Percentiles rank a stretch among this genome's conserved stretches.
phyloP scores from a whole-genome alignment of 805 yeast species.

The Phaffomyces antillensis region DNA sequence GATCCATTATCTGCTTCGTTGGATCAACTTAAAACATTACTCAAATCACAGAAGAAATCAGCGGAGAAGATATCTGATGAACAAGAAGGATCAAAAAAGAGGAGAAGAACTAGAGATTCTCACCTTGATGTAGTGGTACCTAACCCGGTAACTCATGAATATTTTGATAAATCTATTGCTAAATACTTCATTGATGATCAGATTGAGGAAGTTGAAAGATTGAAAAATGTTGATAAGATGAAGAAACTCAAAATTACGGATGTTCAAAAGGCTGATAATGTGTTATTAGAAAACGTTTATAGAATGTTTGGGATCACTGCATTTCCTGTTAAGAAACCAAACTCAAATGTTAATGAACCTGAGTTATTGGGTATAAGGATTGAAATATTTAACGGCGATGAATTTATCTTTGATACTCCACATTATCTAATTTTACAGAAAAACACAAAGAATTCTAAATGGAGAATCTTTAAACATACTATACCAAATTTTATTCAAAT shows the following conservation, averaged over 20 bases:
- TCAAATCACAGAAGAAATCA: conserved; percentile 3
- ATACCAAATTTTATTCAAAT: conserved; percentile 25
- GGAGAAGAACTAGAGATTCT: conserved; percentile 7
- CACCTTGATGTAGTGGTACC: conserved; percentile 15
- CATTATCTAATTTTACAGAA: conserved; percentile 29
- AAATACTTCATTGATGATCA: conserved; percentile 11
- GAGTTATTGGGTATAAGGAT: conserved; percentile 31
- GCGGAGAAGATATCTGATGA: not conserved
- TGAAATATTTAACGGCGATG: conserved; percentile 28
- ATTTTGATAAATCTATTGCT: conserved; percentile 20
- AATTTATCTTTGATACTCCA: conserved; percentile 26
- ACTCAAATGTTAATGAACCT: conserved; percentile 13
- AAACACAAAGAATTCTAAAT: conserved; percentile 19
- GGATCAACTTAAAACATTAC: conserved; percentile 18
- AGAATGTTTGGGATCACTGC: conserved; percentile 33
- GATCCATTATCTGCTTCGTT: conserved; percentile 23
- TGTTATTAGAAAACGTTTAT: conserved; percentile 27
- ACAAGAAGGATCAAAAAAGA: not conserved
- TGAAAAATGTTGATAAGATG: not conserved
- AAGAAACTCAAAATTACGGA: not conserved
- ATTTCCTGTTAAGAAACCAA: conserved; percentile 32
- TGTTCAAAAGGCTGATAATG: conserved; percentile 12
- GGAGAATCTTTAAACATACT: conserved; percentile 32
- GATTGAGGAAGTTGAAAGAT: not conserved
- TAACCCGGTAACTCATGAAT: conserved; percentile 20